Percentiles rank a stretch among this genome's conserved stretches.
Evolutionary conservation across 2,329 filamentous ascomycete genomes (phyloP).

Genomic region (Cladorrhinum sp.): DNA sequence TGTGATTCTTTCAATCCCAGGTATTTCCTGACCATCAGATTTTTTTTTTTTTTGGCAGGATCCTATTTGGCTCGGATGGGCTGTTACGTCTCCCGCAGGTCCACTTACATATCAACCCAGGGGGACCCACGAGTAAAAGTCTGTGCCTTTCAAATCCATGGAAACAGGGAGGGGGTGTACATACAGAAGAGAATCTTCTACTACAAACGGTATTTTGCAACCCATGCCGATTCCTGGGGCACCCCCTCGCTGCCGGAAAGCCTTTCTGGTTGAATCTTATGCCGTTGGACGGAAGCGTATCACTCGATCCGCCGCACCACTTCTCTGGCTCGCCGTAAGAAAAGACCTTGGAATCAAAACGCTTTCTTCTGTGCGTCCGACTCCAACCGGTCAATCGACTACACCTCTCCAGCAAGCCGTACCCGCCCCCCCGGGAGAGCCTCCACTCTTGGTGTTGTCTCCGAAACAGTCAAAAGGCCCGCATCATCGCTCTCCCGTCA

Average conservation of each 20-base stretch:
- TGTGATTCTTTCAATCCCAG: neutral
- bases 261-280: conserved; percentile 8
- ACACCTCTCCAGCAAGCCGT: conserved; percentile 1
- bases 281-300: conserved; percentile 18
- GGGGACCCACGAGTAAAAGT: conserved; percentile 6
- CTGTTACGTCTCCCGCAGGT: conserved; percentile 1
- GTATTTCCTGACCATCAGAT: neutral
- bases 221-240: conserved; percentile 21
- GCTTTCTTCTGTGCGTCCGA: conserved; percentile 10
- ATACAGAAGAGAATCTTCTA: neutral
- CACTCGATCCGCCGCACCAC: conserved; percentile 15
- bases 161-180: conserved; percentile 10
- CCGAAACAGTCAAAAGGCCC: conserved; percentile 17
- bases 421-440: conserved; percentile 6
- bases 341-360: conserved; percentile 13
- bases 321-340: conserved; percentile 19
- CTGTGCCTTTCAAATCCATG: neutral
- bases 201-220: conserved; percentile 11
- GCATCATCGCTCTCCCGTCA: conserved; percentile 14
- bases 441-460: conserved; percentile 13
- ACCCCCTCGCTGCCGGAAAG: conserved; percentile 21
- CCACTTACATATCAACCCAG: conserved; percentile 16
- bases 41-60: neutral
- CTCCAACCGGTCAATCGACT: conserved; percentile 12
- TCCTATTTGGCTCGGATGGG: conserved; percentile 4